Base-by-base conservation (phyloP, 495 filamentous ascomycete genomes). In the Eremomyces bilateralis region DNA sequence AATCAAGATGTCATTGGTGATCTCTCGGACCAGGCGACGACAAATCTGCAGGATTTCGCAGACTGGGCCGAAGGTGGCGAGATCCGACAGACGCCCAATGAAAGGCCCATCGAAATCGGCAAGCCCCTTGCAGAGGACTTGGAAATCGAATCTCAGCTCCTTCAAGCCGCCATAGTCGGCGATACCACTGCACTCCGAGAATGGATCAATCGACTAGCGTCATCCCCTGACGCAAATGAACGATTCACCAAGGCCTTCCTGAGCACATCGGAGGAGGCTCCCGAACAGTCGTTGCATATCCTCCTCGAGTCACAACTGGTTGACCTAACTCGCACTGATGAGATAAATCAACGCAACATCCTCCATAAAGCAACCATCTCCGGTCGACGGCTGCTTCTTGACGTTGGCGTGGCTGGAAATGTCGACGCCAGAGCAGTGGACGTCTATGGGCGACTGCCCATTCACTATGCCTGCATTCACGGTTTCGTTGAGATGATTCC, bases 51-150 rank as follows among this genome's bases (percentile, higher is more conserved):
- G 38, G 88, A 97, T 46, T 67, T 94, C 19, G 82, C 81, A 35
- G 88, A 83, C 8, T 95, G 88, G 88, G 80, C 83, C 6, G 88
- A 97, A 53, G 88, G 88, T 6, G 85, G 94, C 43, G 76, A 84
- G 52, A 71, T 92, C 42, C 69, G 65, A 38, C 85, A 65, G 31
- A 62, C 64, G 29, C 56, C 64, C 5, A 34, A 22, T 31, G 18
- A 35, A n/a, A 2, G 29, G n/a, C 15, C 36, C 40, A 29, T 10
- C 36, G 20, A 21, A 20, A 10, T 20, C 18, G 12, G 16, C 31
- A 1, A 37, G 36, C 15, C 35, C 39, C 2, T 35, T 2, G 39
- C 40, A 35, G 79, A 85, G 36, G 81, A 92, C 46, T 71, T 73
- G 32, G 88, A 94, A 56, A 63, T 80, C 27, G 90, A 94, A 44